These are phyloP conservation scores for Hibiscus syriacus DNA, from an alignment of 345 rosid species.

Conservation along the genomic window DNA sequence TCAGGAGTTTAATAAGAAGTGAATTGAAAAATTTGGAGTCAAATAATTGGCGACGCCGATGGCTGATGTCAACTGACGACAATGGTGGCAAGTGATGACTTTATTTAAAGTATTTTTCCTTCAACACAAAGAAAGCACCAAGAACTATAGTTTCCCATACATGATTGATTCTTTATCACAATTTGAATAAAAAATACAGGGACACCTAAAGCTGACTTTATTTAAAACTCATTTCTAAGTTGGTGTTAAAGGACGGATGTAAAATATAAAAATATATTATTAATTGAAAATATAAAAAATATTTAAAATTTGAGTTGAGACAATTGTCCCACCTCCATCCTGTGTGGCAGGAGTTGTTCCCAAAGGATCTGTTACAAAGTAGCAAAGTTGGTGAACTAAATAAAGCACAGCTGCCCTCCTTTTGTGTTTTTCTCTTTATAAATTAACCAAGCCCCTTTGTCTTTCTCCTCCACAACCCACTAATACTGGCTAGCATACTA, in stretches of 20 bases:
- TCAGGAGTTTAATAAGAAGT: too few species aligned
- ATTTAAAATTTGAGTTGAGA: too few species aligned
- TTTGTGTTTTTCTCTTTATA: neutral
- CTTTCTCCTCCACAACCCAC: neutral
- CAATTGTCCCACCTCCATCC: too few species aligned
- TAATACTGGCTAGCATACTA: too few species aligned
- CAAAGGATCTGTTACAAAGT: constrained; percentile 1
- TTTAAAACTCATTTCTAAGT: neutral
- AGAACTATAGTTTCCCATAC: neutral
- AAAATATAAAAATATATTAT: too few species aligned
- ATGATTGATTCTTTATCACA: neutral
- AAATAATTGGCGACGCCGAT: too few species aligned
- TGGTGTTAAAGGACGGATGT: too few species aligned
- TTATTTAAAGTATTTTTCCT: neutral
- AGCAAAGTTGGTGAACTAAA: constrained; percentile 11
- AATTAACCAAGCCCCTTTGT: neutral
- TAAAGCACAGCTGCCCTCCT: neutral
- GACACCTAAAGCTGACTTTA: neutral
- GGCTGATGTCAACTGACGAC: too few species aligned
- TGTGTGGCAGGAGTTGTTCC: constrained; percentile 5
- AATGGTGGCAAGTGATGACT: too few species aligned
- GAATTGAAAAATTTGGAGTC: too few species aligned
- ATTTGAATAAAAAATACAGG: neutral
- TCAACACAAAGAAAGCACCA: neutral
- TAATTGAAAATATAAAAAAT: too few species aligned